A percentile compares a stretch with the other conserved stretches of the same genome.
phyloP scores from a whole-genome alignment of 805 yeast species.

The Candida sonorensis region DNA sequence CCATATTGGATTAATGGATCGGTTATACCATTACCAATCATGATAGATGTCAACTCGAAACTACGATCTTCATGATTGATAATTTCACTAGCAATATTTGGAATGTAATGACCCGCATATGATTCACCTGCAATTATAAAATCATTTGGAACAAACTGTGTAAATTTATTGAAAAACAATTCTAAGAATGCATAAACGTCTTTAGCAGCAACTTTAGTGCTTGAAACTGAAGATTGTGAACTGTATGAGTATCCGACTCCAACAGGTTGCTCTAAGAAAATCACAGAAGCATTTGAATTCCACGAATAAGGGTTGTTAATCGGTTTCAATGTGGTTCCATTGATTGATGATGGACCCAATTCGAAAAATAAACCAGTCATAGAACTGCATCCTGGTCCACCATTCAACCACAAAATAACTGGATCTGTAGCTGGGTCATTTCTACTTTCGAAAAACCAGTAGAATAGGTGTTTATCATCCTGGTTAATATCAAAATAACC shows the following conservation, averaged over 20 bases:
- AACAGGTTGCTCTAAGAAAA: constrained; percentile 85
- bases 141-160: constrained; percentile 42
- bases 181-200: constrained; percentile 77
- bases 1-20: constrained; percentile 77
- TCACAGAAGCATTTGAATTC: constrained; percentile 80
- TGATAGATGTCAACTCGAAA: constrained; percentile 65
- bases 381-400: constrained; percentile 94
- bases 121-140: constrained; percentile 94
- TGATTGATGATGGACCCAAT: constrained; percentile 71
- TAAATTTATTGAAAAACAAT: constrained; percentile 71
- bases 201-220: constrained; percentile 76
- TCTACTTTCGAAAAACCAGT: constrained; percentile 80
- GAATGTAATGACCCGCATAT: constrained; percentile 92
- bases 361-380: constrained; percentile 83
- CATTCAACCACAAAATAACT: constrained; percentile 81
- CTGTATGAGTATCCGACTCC: constrained; percentile 71
- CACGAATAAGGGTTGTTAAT: constrained; percentile 70
- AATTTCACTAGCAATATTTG: constrained; percentile 80
- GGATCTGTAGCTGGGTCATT: constrained; percentile 86
- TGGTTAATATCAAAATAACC: constrained; percentile 71
- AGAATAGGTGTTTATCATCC: constrained; percentile 75
- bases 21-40: constrained; percentile 89
- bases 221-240: constrained; percentile 42
- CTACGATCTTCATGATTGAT: constrained; percentile 48
- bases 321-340: constrained; percentile 51